Base-by-base conservation (phyloP, 2,329 filamentous ascomycete genomes). In the Boeremia lycopersici region DNA sequence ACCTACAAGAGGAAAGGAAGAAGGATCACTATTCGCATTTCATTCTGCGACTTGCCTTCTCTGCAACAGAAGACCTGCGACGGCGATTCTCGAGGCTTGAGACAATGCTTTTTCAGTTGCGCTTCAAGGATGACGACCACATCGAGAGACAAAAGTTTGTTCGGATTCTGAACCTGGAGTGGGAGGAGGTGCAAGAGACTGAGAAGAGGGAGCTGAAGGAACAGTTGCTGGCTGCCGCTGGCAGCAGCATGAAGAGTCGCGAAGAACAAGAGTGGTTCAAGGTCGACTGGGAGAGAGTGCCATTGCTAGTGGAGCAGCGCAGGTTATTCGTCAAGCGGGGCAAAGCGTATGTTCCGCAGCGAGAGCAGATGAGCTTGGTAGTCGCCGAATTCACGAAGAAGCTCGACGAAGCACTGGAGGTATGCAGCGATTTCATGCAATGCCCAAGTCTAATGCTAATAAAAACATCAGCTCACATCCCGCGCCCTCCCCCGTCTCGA, bases 1-100 rank as follows among this genome's bases (percentile, higher is more conserved):
- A 80, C 28, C 77, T 93, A 12, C 82, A 84, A 23, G 77, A 85
- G 30, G 91, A 99, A 77, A 84, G 93, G 26, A 90, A 93, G 74
- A 96, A 95, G 73, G 95, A 99, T 67, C 95, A 99, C 77, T 99
- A 98, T 77, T 95, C 90, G 51, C 95, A 99, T 76, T 99, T 97
- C 74, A 99, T 98, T 58, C 84, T 99, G 6, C 87, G 95, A 0
- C 85, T 99, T 38, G 95, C 95, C 1, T 99, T 99, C 70, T 87
- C 93, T 0, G 87, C 89, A 2, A 97, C 93, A 0, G 92, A 96
- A 71, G 95, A 99, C 68, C 81, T 98, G 33, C 87, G 95, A 36
- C 84, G 89, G 60, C 87, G 95, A 23, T 99, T 98, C 70, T 84
- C 87, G 4, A 86, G 93, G 31, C 86, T 96, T 3, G 95, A 99